Evolutionary conservation across 2,329 filamentous ascomycete genomes (phyloP), one percentile per base, ranked within the genome.

Genomic region (Penicillium sp.): DNA sequence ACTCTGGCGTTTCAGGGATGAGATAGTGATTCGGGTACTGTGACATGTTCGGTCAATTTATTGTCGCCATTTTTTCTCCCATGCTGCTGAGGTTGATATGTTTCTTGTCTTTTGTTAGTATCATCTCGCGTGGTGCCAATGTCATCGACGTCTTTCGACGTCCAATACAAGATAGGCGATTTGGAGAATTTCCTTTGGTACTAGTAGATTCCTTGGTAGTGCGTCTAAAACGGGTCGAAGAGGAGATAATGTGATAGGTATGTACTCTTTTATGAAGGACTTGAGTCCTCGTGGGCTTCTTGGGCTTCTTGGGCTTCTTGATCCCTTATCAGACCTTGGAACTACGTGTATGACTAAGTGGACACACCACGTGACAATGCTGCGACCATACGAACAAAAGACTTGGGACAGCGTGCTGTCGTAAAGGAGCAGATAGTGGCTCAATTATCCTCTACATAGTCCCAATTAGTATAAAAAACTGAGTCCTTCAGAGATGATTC

Each of bases 1-100:
- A 35, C 32, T 46, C 18, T 48, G 56, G 54, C 57, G 56, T 57
- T 53, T 42, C 40, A 50, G 42, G 52, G 54, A 48, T 39, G 34
- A 42, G 20, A 20, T 20, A 20, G 18, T 20, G 18, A 35, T 46
- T 45, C 24, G 29, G 49, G 42, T 50, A 47, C 31, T 49, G 29
- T 42, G 32, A 49, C 36, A 42, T 56, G 27, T 42, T 26, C 43
- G 41, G 44, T 45, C 39, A 20, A 22, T 4, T 20, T 13, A 18
- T 26, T 38, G 14, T 14, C 34, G 24, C 26, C 18, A 13, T 40
- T 16, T 45, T 34, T 14, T 16, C 26, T 20, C 18, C 6, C 10
- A 32, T 32, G 11, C 18, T 27, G 23, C n/a, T 10, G 36, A 22
- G 2, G 7, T 28, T 32, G 38, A 29, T 36, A 8, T 18, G 32